These are phyloP conservation scores for Pistacia vera DNA, from an alignment of 345 rosid genomes.

Conservation along the genomic window DNA sequence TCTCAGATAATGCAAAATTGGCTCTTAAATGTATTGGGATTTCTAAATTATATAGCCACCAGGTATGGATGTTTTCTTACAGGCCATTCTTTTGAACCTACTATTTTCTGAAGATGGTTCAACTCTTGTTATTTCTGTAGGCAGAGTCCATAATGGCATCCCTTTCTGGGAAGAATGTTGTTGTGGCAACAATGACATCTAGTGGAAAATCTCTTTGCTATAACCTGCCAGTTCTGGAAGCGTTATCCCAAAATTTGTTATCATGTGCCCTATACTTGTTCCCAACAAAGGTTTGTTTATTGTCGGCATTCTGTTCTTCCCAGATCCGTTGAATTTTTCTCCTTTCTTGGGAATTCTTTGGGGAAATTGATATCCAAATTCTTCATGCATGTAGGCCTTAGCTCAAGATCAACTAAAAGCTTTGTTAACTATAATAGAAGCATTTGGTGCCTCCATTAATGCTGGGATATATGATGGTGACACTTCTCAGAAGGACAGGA, in stretches of 20 bases:
- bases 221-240: conserved; percentile 89
- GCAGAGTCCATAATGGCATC: conserved; percentile 81
- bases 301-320: conserved; percentile 12
- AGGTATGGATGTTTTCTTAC: conserved; percentile 48
- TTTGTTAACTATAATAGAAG: conserved; percentile 50
- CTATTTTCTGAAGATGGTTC: conserved; percentile 12
- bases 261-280: conserved; percentile 89
- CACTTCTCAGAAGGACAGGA: conserved; percentile 66
- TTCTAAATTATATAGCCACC: conserved; percentile 78
- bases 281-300: conserved; percentile 81
- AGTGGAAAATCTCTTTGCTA: conserved; percentile 99
- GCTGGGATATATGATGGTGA: conserved; percentile 96
- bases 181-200: conserved; percentile 92
- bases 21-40: conserved; percentile 71
- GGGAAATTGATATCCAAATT: conserved; percentile 8
- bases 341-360: background rate
- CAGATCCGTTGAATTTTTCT: background rate
- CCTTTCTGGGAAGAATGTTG: conserved; percentile 76
- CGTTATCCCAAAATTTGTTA: conserved; percentile 56
- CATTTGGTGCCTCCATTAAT: conserved; percentile 47
- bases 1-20: conserved; percentile 65
- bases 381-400: conserved; percentile 66
- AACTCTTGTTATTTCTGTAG: conserved; percentile 40
- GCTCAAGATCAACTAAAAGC: conserved; percentile 96
- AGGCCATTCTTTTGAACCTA: conserved; percentile 12